Percentiles rank a stretch among this genome's conserved stretches.
These are phyloP conservation scores for Elsinoe necatrix DNA, from an alignment of 2,329 filamentous ascomycete genomes.

Conservation along the genomic window DNA sequence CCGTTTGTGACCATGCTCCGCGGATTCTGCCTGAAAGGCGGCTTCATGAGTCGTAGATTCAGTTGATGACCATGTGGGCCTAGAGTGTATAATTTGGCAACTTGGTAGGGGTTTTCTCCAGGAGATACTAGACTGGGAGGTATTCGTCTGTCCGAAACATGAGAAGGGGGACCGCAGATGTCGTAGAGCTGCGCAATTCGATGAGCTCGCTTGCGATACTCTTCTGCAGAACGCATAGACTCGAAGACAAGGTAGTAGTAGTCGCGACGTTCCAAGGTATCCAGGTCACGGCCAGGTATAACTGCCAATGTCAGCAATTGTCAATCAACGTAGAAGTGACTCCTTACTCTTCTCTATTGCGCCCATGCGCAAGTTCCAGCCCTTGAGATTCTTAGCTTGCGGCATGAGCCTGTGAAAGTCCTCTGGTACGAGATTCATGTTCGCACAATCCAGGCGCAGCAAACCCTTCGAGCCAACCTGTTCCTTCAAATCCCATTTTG, in stretches of 20 bases:
- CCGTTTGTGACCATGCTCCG: slow-evolving; percentile 33
- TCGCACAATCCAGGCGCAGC: slow-evolving; percentile 52
- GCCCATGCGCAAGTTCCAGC: slow-evolving; percentile 48
- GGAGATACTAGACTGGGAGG: slow-evolving; percentile 37
- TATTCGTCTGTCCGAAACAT: slow-evolving; percentile 36
- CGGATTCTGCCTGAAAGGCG: slow-evolving; percentile 23
- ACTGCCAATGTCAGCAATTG: slow-evolving; percentile 30
- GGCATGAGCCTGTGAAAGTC: slow-evolving; percentile 64
- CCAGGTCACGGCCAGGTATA: slow-evolving; percentile 55
- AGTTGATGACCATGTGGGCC: slow-evolving; percentile 35
- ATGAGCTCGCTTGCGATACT: slow-evolving; percentile 50
- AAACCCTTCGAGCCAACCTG: slow-evolving; percentile 28
- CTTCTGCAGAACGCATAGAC: slow-evolving; percentile 47
- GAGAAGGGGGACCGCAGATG: slow-evolving; percentile 34
- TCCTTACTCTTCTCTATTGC: slow-evolving; percentile 38
- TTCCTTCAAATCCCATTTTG: slow-evolving; percentile 20
- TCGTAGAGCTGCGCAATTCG: slow-evolving; percentile 44
- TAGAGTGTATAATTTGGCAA: slow-evolving; percentile 43
- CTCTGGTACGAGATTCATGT: slow-evolving; percentile 51
- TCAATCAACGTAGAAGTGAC: not conserved
- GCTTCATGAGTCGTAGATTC: slow-evolving; percentile 24
- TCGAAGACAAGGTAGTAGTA: slow-evolving; percentile 65
- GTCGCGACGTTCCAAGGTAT: slow-evolving; percentile 54
- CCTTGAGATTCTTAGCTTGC: slow-evolving; percentile 55
- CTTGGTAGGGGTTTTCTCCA: slow-evolving; percentile 39